These are phyloP conservation scores for Musa acuminata DNA, from an alignment of 176 grass and related monocot species.

Conservation along the genomic window DNA sequence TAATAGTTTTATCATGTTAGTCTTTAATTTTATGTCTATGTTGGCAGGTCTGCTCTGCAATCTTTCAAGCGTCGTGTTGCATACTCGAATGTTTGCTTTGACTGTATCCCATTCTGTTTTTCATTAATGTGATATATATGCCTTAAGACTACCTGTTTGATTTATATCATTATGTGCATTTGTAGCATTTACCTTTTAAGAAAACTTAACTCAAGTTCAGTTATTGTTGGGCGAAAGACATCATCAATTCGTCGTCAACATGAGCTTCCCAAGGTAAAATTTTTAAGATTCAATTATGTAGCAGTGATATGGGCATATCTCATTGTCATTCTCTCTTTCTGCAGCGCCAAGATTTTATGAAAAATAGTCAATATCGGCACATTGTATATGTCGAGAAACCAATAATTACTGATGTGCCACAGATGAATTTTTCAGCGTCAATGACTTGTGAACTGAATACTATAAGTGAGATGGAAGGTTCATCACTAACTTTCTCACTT, in stretches of 20 bases:
- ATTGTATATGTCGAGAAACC: conserved; percentile 60
- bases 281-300: neutral
- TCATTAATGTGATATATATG: conserved; percentile 9
- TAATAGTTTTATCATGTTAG: conserved; percentile 6
- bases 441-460: conserved; percentile 47
- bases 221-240: conserved; percentile 78
- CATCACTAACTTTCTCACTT: neutral
- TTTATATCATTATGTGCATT: neutral
- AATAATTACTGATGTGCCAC: conserved; percentile 4
- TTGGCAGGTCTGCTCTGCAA: conserved; percentile 67
- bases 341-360: conserved; percentile 55
- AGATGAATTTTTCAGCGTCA: conserved; percentile 50
- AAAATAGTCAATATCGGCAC: conserved; percentile 59
- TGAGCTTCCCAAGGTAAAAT: conserved; percentile 80
- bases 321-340: conserved; percentile 18
- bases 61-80: conserved; percentile 71
- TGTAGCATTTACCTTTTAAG: neutral
- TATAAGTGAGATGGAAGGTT: conserved; percentile 82
- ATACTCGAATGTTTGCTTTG: conserved; percentile 77
- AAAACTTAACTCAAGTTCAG: conserved; percentile 60
- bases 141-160: conserved; percentile 1
- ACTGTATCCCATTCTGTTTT: conserved; percentile 66
- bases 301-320: neutral
- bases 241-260: conserved; percentile 68
- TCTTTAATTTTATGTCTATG: conserved; percentile 18